Evolutionary conservation across 75 land plant genomes (phyloP).

Genomic region (Cupressus sempervirens): DNA sequence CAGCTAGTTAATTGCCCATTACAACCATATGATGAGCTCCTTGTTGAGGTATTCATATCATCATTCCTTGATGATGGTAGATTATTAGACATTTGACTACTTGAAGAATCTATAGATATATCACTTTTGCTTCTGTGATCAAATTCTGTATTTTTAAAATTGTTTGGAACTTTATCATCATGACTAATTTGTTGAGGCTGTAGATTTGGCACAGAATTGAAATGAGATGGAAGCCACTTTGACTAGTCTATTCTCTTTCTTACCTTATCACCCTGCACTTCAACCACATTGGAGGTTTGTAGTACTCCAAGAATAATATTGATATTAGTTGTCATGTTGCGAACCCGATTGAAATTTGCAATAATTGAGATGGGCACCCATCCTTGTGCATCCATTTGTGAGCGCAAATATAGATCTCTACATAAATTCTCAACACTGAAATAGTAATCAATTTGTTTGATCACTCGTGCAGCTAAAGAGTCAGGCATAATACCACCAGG

Average conservation of each 20-base stretch:
- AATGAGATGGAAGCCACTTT: conserved; percentile 49
- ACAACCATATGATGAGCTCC: neutral
- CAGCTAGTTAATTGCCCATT: neutral
- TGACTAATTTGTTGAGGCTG: neutral
- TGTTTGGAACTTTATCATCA: conserved; percentile 2
- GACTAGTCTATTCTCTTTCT: conserved; percentile 80
- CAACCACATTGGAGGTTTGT: conserved; percentile 55
- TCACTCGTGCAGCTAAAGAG: conserved; percentile 31
- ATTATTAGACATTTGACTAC: neutral
- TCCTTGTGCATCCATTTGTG: conserved; percentile 76
- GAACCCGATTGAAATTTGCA: conserved; percentile 89
- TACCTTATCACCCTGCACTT: conserved; percentile 84
- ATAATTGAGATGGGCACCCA: conserved; percentile 75
- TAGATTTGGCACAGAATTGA: conserved; percentile 11
- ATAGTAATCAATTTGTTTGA: conserved; percentile 85
- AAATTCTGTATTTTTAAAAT: conserved; percentile 5
- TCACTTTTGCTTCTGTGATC: conserved; percentile 13
- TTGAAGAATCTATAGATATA: neutral
- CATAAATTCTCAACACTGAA: conserved; percentile 86
- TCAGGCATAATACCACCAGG: conserved; percentile 30
- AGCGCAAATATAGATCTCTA: conserved; percentile 60
- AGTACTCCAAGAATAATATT: conserved; percentile 69
- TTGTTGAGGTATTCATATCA: conserved; percentile 10
- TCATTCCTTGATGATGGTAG: neutral
- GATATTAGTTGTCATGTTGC: conserved; percentile 53